Base-by-base conservation (phyloP, 2,329 filamentous ascomycete species). In the Elsinoe necatrix region DNA sequence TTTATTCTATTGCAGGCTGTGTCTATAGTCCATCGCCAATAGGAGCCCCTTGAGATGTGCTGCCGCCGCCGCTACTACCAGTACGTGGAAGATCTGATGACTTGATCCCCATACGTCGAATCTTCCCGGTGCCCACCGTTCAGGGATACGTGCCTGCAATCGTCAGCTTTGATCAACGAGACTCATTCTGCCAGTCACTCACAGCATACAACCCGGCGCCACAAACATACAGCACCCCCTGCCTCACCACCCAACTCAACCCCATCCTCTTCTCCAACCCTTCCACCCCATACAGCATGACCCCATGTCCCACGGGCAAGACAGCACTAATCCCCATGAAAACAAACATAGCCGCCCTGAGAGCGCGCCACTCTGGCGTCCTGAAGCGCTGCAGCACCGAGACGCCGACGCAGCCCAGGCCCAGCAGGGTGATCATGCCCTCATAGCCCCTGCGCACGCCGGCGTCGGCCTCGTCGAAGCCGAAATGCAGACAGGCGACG, bases 81-180 rank as follows among this genome's bases (percentile, higher is more conserved):
- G 79, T 37, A 95, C 75, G 73, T 98, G 93, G 70, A 98, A 98
- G 61, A 98, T 86, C 73, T 98, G 93, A 71, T 98, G 93, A 18
- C 89, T 95, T 68, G 85, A 90, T 35, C 93, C 92, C 81, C 87
- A 87, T 54, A 96, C 87, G 71, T 98, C 93, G 66, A 92, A 96
- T 6, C 71, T 76, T 1, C 89, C 88, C 0, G 92, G 93, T 43
- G 75, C 80, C 65, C 79, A 82, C 59, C 89, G 79, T 73, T 98
- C 93, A 0, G 93, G 93, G 71, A 92, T 84, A 35, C 93, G 84
- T 55, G 81, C 77, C 83, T 87, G 52, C 4, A 2, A 23, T 4
- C 8, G 23, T 57, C 35, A 57, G 55, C 27, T 5, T 20, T 2
- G 14, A n/a, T 12, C 14, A 11, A 6, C 14, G 34, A 37, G 5